Conservation (phyloP, 2,329 filamentous ascomycete genomes). For the Dactylellina leptospora region DNA sequence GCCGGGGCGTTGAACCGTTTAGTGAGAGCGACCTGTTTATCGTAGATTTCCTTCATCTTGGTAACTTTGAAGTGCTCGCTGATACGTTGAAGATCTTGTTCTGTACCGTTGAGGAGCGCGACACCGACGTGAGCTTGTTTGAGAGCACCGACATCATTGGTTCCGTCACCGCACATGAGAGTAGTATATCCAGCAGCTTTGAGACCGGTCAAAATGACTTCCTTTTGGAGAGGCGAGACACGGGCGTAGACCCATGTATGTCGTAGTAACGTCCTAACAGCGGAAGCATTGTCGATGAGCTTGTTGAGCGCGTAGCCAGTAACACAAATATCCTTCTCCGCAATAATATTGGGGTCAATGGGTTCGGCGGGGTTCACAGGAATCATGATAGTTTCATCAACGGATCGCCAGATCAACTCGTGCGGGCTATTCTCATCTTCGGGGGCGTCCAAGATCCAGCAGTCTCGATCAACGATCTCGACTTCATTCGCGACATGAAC, state of each 20-base stretch:
- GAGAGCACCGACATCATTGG: constrained; percentile 95
- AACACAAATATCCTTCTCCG: constrained; percentile 89
- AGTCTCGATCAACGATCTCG: constrained; percentile 95
- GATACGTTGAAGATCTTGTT: constrained; percentile 88
- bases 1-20: constrained; percentile 90
- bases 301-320: constrained; percentile 93
- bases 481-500: constrained; percentile 95
- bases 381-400: constrained; percentile 88
- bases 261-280: constrained; percentile 79
- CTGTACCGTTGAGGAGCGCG: constrained; percentile 91
- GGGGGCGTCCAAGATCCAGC: constrained; percentile 91
- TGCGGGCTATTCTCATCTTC: constrained; percentile 84
- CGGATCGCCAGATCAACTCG: constrained; percentile 87
- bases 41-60: constrained; percentile 98
- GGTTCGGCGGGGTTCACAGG: constrained; percentile 83
- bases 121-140: constrained; percentile 99
- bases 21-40: constrained; percentile 94
- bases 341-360: constrained; percentile 81
- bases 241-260: constrained; percentile 98
- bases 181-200: constrained; percentile 98
- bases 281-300: constrained; percentile 79
- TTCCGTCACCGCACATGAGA: constrained; percentile 97
- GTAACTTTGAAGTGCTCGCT: constrained; percentile 91
- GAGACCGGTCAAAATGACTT: constrained; percentile 94
- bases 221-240: constrained; percentile 97